Percentiles rank a stretch among this genome's conserved stretches.
phyloP scores from a whole-genome alignment of 192 early-diverging fungal species.

The Coemansia aciculifera region DNA sequence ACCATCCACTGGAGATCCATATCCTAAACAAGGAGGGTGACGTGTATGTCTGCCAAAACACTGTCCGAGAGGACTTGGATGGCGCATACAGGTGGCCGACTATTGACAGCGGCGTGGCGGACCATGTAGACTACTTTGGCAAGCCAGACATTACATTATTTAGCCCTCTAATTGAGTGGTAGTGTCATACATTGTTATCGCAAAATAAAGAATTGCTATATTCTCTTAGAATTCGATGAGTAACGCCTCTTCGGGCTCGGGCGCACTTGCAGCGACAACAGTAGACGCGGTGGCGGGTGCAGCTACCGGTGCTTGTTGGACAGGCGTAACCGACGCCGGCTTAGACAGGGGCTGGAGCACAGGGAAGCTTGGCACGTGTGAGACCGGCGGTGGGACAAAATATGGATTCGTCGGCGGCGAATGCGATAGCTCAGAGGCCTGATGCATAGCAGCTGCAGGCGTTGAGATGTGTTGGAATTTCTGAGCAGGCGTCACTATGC shows the following conservation, averaged over 20 bases:
- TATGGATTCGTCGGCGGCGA: conserved; percentile 28
- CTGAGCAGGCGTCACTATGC: not conserved
- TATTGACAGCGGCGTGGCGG: conserved; percentile 47
- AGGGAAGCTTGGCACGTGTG: conserved; percentile 43
- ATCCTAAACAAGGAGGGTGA: conserved; percentile 46
- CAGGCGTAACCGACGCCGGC: conserved; percentile 1
- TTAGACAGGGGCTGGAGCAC: conserved; percentile 32
- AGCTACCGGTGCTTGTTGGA: not conserved
- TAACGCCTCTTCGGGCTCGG: conserved; percentile 35
- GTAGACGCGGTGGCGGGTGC: not conserved
- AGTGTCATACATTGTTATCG: not conserved
- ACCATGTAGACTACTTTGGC: conserved; percentile 53
- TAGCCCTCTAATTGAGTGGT: conserved; percentile 41
- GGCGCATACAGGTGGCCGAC: conserved; percentile 57
- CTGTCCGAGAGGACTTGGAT: conserved; percentile 48
- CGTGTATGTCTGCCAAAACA: conserved; percentile 54
- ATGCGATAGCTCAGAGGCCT: not conserved
- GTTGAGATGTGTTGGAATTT: conserved; percentile 6
- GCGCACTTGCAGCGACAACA: not conserved
- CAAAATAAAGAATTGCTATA: conserved; percentile 1
- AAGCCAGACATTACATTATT: conserved; percentile 49
- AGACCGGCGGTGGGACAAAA: conserved; percentile 27
- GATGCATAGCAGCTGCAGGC: not conserved
- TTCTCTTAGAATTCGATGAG: conserved; percentile 35
- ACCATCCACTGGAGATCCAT: conserved; percentile 52